phyloP scores from a whole-genome alignment of 2,329 filamentous ascomycete species.

The Pseudogymnoascus sp. region DNA sequence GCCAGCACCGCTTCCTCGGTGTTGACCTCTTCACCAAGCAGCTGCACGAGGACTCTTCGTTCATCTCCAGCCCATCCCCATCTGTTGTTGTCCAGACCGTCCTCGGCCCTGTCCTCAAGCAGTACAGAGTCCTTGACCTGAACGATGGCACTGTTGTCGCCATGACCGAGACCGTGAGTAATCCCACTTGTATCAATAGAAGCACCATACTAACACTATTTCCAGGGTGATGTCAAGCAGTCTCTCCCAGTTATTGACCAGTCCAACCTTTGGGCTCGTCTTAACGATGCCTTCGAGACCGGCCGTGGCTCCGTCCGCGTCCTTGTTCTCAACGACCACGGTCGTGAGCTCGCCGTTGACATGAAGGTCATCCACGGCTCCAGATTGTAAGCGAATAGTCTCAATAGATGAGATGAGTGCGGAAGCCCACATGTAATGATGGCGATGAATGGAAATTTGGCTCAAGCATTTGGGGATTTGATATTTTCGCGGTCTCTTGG shows the following conservation, averaged over 20 bases:
- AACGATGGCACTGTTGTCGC: slow-evolving; percentile 79
- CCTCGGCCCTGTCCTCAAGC: slow-evolving; percentile 99
- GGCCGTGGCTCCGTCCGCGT: slow-evolving; percentile 91
- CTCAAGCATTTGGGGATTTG: slow-evolving; percentile 4
- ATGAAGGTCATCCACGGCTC: slow-evolving; percentile 94
- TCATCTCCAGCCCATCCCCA: slow-evolving; percentile 92
- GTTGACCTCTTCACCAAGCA: slow-evolving; percentile 99
- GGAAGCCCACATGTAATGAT: slow-evolving; percentile 6
- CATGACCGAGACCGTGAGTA: slow-evolving; percentile 77
- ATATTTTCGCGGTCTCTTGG: slow-evolving; percentile 9
- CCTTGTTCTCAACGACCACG: slow-evolving; percentile 88
- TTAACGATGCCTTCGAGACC: slow-evolving; percentile 76
- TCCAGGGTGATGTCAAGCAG: slow-evolving; percentile 86
- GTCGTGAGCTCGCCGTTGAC: slow-evolving; percentile 92
- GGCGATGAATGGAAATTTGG: slow-evolving; percentile 8
- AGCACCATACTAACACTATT: not conserved
- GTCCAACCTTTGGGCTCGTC: slow-evolving; percentile 76
- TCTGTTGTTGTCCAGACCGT: slow-evolving; percentile 99
- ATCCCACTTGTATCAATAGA: not conserved
- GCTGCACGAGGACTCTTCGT: slow-evolving; percentile 96
- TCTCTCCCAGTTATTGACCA: slow-evolving; percentile 88
- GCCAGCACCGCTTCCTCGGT: slow-evolving; percentile 99
- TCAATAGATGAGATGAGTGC: slow-evolving; percentile 10
- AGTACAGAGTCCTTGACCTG: slow-evolving; percentile 98
- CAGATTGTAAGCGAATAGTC: slow-evolving; percentile 44